Evolutionary conservation across 2,329 filamentous ascomycete genomes (phyloP).

Genomic region (Colletotrichum orbiculare): DNA sequence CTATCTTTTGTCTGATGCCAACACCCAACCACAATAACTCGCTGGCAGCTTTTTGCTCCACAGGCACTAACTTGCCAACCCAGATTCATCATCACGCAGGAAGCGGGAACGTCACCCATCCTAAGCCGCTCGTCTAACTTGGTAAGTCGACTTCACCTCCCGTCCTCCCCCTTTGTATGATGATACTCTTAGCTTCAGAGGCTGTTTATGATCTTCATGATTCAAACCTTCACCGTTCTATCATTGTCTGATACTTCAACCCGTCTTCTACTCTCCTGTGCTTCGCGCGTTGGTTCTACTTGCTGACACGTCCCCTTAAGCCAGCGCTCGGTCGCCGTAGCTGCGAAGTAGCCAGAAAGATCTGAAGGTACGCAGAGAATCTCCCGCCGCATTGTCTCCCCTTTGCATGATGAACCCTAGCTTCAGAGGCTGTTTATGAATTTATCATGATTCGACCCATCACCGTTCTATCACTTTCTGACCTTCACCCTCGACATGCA

Average conservation of each 20-base stretch:
- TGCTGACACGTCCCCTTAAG: too few species aligned
- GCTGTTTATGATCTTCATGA: conserved; percentile 60
- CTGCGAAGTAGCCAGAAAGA: background rate
- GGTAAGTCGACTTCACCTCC: conserved; percentile 18
- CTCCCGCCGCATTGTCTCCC: background rate
- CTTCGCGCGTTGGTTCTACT: too few species aligned
- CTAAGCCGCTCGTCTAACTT: too few species aligned
- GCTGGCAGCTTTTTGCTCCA: background rate
- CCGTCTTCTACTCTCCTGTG: background rate
- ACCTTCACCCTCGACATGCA: background rate
- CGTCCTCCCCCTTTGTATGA: conserved; percentile 43
- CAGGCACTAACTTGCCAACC: conserved; percentile 1
- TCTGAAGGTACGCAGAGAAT: background rate
- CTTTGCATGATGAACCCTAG: conserved; percentile 51
- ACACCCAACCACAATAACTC: conserved; percentile 4
- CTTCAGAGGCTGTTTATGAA: conserved; percentile 62
- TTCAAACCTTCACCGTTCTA: conserved; percentile 50
- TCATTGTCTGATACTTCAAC: conserved; percentile 37
- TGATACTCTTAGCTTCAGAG: conserved; percentile 54
- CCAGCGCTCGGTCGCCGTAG: background rate
- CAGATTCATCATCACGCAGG: background rate
- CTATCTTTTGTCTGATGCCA: conserved; percentile 40
- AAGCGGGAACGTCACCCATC: too few species aligned
- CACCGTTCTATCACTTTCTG: conserved; percentile 45
- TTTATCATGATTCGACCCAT: conserved; percentile 50